Evolutionary conservation across 176 grass and related monocot genomes (phyloP).

Genomic region (Typha latifolia): DNA sequence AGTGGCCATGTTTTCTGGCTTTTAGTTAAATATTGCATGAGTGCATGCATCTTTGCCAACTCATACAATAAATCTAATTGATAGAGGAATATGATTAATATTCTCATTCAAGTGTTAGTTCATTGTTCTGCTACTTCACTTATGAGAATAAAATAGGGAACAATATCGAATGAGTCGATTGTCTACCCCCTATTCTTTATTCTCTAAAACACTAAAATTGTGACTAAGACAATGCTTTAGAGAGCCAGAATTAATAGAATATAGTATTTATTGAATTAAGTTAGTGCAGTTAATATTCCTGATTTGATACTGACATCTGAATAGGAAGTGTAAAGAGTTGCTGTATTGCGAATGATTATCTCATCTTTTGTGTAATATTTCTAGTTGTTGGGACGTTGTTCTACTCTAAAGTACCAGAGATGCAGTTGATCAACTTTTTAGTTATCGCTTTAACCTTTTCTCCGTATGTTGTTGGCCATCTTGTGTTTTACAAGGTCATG

Average conservation of each 20-base stretch:
- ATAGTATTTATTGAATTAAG: neutral
- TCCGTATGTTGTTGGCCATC: too few relatives aligned
- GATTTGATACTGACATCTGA: neutral
- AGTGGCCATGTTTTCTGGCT: neutral
- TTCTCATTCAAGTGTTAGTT: neutral
- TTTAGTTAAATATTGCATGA: slow-evolving; percentile 1
- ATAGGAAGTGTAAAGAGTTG: neutral
- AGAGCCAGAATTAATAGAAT: neutral
- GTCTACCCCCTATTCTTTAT: neutral
- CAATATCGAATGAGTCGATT: neutral
- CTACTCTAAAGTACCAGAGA: too few relatives aligned
- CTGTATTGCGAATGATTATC: too few relatives aligned
- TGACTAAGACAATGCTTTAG: neutral
- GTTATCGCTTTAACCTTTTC: too few relatives aligned
- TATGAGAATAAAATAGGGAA: neutral
- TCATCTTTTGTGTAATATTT: too few relatives aligned
- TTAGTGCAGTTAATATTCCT: neutral
- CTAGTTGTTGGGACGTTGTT: too few relatives aligned
- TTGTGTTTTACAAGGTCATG: too few relatives aligned
- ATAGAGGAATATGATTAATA: neutral
- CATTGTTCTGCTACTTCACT: neutral
- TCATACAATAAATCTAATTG: neutral
- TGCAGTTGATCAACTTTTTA: too few relatives aligned
- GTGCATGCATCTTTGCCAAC: neutral
- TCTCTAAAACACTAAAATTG: neutral